Percentiles rank a stretch among this genome's conserved stretches.
phyloP scores from a whole-genome alignment of 768 basidiomycete genomes.

The Postia placenta region DNA sequence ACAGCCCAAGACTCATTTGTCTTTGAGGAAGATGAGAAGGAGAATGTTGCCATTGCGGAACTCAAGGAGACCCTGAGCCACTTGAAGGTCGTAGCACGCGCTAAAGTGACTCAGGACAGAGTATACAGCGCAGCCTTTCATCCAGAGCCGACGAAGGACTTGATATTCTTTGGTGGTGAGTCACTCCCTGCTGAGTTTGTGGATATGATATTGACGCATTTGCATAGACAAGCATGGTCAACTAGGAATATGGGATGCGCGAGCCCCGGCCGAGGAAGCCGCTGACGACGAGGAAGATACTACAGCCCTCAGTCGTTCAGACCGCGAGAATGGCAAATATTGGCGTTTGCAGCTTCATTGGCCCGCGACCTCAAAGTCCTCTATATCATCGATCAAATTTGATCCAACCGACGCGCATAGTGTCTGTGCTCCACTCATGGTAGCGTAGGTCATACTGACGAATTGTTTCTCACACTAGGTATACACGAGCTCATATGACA shows the following conservation, averaged over 20 bases:
- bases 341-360: conserved; percentile 81
- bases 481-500: conserved; percentile 80
- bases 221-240: conserved; percentile 77
- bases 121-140: conserved; percentile 79
- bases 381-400: conserved; percentile 72
- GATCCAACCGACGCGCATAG: conserved; percentile 72
- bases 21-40: conserved; percentile 39
- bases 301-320: conserved; percentile 23
- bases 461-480: conserved; percentile 35
- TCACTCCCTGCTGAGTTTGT: conserved; percentile 2
- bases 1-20: conserved; percentile 47
- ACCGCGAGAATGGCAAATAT: conserved; percentile 63
- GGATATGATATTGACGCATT: no score
- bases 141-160: conserved; percentile 71
- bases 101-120: conserved; percentile 72
- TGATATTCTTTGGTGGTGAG: conserved; percentile 82
- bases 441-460: no score
- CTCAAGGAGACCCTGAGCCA: conserved; percentile 48
- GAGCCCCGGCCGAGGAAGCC: conserved; percentile 58
- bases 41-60: conserved; percentile 42
- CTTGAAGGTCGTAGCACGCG: conserved; percentile 65
- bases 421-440: conserved; percentile 32
- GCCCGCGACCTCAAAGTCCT: conserved; percentile 76
- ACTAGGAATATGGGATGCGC: conserved; percentile 83
- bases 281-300: conserved; percentile 55